Percentiles rank a stretch among this genome's conserved stretches.
These are phyloP conservation scores for Balakata baccata DNA, from an alignment of 345 rosid species.

Conservation along the genomic window DNA sequence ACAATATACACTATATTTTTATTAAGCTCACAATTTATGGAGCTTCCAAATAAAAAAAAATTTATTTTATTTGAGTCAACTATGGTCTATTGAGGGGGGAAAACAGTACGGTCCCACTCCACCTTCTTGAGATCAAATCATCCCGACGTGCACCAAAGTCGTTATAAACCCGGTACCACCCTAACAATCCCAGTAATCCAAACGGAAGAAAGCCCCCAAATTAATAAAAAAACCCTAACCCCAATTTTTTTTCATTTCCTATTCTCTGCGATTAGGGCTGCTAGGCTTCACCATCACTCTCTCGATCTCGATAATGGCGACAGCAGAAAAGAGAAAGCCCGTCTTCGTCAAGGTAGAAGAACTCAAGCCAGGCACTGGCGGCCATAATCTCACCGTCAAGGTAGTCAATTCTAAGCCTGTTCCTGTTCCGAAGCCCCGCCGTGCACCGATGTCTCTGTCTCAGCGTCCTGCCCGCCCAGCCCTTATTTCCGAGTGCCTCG, in stretches of 20 bases:
- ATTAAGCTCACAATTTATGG: too few relatives aligned
- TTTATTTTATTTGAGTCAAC: too few relatives aligned
- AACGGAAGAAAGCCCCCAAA: background rate
- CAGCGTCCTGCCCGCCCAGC: slow-evolving; percentile 50
- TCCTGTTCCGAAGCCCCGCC: slow-evolving; percentile 46
- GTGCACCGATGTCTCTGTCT: slow-evolving; percentile 35
- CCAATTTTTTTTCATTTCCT: background rate
- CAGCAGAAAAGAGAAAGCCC: slow-evolving; percentile 47
- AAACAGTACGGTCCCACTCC: background rate
- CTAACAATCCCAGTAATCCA: background rate
- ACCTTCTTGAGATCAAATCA: background rate
- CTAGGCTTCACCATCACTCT: background rate
- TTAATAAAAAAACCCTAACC: slow-evolving; percentile 20
- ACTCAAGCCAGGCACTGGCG: slow-evolving; percentile 52
- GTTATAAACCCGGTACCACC: background rate
- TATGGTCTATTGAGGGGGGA: too few relatives aligned
- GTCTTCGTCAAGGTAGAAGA: slow-evolving; percentile 54
- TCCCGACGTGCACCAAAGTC: too few relatives aligned
- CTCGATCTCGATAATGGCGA: slow-evolving; percentile 12
- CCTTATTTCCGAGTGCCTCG: slow-evolving; percentile 71
- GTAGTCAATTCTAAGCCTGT: slow-evolving; percentile 41
- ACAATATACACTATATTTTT: too few relatives aligned
- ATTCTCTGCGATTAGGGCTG: background rate
- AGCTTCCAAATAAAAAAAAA: too few relatives aligned
- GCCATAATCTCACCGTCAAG: slow-evolving; percentile 55